Percentiles rank a stretch among this genome's conserved stretches.
Conservation (phyloP, 345 rosid genomes). For the Citropsis articulata region DNA sequence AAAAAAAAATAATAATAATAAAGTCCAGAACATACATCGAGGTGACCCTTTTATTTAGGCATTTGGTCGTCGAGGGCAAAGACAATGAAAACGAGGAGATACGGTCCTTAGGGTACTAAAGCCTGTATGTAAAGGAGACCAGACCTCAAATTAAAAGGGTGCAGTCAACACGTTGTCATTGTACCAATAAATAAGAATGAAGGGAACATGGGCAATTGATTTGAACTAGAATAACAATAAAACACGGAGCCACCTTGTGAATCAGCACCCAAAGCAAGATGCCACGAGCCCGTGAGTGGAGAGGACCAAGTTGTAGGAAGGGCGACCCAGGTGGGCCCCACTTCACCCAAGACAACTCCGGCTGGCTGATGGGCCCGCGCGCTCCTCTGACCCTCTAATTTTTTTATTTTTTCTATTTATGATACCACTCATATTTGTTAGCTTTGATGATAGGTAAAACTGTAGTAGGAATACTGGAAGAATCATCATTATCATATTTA, state of each 20-base stretch:
- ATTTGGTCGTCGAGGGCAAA: no score
- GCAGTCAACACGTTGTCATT: not conserved
- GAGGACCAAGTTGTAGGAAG: slow-evolving; percentile 14
- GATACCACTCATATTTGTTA: no score
- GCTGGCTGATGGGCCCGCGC: not conserved
- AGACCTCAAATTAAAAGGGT: not conserved
- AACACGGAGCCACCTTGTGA: slow-evolving; percentile 17
- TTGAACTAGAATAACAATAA: not conserved
- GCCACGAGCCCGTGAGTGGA: not conserved
- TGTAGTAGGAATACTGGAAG: no score
- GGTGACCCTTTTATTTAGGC: no score
- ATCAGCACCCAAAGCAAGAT: not conserved
- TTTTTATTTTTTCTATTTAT: no score
- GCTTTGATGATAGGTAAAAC: no score
- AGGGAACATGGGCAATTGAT: not conserved
- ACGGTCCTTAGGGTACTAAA: not conserved
- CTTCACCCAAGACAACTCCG: slow-evolving; percentile 6
- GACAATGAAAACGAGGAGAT: no score
- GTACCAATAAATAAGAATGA: no score
- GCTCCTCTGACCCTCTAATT: no score
- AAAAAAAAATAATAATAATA: no score
- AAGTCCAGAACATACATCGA: no score
- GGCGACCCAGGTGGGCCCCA: slow-evolving; percentile 16
- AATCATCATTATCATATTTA: no score
- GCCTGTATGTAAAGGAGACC: not conserved